Percentiles rank a stretch among this genome's conserved stretches.
Conservation (phyloP, 805 yeast species). For the Isabelozyma gotoi region DNA sequence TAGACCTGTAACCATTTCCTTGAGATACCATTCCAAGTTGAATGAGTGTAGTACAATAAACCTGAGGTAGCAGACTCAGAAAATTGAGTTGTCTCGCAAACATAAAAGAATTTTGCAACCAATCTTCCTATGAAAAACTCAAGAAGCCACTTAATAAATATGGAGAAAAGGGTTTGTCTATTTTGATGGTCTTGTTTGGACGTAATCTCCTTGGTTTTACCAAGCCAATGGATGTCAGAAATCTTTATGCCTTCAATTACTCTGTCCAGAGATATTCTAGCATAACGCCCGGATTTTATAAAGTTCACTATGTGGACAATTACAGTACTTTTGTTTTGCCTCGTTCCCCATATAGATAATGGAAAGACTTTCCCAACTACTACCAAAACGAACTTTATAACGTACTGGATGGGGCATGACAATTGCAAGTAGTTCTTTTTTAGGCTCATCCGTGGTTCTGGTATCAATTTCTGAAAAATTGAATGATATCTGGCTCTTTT, state of each 20-base stretch:
- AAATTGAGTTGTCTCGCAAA: conserved; percentile 47
- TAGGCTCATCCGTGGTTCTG: conserved; percentile 4
- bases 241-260: conserved; percentile 37
- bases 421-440: conserved; percentile 24
- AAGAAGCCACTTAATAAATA: conserved; percentile 62
- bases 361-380: conserved; percentile 54
- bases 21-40: conserved; percentile 52
- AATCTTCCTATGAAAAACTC: conserved; percentile 43
- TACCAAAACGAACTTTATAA: conserved; percentile 42
- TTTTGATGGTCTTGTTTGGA: conserved; percentile 44
- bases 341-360: conserved; percentile 49
- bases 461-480: conserved; percentile 35
- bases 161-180: conserved; percentile 33
- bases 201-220: conserved; percentile 20
- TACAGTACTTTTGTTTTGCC: conserved; percentile 44
- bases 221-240: conserved; percentile 57
- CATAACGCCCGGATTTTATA: conserved; percentile 37
- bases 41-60: conserved; percentile 55
- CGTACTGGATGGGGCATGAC: conserved; percentile 30
- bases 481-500: conserved; percentile 28
- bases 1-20: conserved; percentile 45
- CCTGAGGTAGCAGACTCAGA: conserved; percentile 30
- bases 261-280: conserved; percentile 27
- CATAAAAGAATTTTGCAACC: conserved; percentile 59
- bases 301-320: conserved; percentile 33